A percentile compares a stretch with the other conserved stretches of the same genome.
phyloP scores from a whole-genome alignment of 2,329 filamentous ascomycete species.

The Aspergillus thermomutatus region DNA sequence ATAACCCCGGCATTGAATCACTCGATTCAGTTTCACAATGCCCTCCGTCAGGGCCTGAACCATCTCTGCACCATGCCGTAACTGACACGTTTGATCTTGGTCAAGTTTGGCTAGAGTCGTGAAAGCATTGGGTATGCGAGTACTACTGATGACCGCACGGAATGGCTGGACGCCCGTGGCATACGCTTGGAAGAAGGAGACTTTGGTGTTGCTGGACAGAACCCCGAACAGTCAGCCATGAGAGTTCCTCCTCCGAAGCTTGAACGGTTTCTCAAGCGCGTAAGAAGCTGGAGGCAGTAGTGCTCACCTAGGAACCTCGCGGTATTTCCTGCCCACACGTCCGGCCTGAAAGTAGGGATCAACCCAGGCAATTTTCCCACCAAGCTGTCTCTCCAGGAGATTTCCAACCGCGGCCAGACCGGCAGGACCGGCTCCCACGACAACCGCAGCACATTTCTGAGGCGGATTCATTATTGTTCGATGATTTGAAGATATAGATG shows the following conservation, averaged over 20 bases:
- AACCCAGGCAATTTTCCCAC: constrained; percentile 55
- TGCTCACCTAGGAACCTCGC: constrained; percentile 56
- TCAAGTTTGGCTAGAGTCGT: constrained; percentile 52
- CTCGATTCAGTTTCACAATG: constrained; percentile 34
- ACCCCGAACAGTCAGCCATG: constrained; percentile 10
- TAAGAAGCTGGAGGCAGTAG: constrained; percentile 1
- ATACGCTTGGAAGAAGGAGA: constrained; percentile 57
- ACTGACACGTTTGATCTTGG: constrained; percentile 55
- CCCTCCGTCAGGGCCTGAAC: constrained; percentile 45
- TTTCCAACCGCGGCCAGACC: constrained; percentile 62
- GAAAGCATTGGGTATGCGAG: constrained; percentile 53
- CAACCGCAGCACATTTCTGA: constrained; percentile 50
- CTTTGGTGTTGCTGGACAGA: constrained; percentile 57
- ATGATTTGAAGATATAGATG: not conserved
- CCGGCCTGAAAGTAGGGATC: constrained; percentile 56
- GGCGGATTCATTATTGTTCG: constrained; percentile 21
- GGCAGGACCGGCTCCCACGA: constrained; percentile 58
- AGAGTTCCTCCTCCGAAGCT: constrained; percentile 7
- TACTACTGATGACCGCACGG: constrained; percentile 47
- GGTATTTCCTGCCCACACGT: constrained; percentile 52
- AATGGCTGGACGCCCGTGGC: constrained; percentile 54
- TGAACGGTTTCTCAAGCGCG: not conserved
- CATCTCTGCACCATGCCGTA: constrained; percentile 58
- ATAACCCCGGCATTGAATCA: constrained; percentile 31
- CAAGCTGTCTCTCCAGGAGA: constrained; percentile 53